Base-by-base conservation (phyloP, 179 eudicot genomes). In the Beta corolliflora region DNA sequence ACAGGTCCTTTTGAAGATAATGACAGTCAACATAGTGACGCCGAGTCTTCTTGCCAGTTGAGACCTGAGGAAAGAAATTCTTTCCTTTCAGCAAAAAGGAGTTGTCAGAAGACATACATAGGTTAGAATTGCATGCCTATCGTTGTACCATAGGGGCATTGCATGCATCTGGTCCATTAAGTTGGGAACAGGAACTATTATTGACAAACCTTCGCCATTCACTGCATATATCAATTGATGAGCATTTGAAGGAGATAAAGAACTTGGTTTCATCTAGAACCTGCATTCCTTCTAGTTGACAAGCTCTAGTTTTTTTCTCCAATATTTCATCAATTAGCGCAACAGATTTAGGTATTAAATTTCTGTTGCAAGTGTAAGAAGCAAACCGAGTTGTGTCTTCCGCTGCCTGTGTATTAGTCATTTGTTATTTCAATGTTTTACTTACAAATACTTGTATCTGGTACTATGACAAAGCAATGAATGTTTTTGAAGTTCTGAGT, bases 171-270 rank as follows among this genome's bases (percentile, higher is more conserved):
- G 97, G 98, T 81, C 91, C 94, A 53, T 88, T 93, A 89, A 93
- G 93, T 88, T 92, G 98, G 98, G 98, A 93, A 88, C 91, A 91
- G 75, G 98, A 93, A 87, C 77, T 88, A n/a, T 87, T 92, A 86
- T 84, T 92, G 88, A 93, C 97, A 73, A 89, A 92, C 88, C 97
- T 92, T 85, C 94, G 94, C 72, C 82, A 90, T 85, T 87, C 89
- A 68, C 91, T 92, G 80, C 90, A 91, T 87, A 91, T 93, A 80
- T 93, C 98, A 85, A 91, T 88, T 88, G 97, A 93, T 86, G 93
- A 92, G 82, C 98, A 93, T 90, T 90, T 93, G 91, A 80, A 83
- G 86, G 94, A 90, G 90, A 79, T 93, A 83, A 91, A 90, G 85
- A 88, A 80, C 67, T 86, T 92, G 89, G 81, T 88, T 60, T 82